Conservation (phyloP, 2,329 filamentous ascomycete species). For the Nannizzia gypsea region DNA sequence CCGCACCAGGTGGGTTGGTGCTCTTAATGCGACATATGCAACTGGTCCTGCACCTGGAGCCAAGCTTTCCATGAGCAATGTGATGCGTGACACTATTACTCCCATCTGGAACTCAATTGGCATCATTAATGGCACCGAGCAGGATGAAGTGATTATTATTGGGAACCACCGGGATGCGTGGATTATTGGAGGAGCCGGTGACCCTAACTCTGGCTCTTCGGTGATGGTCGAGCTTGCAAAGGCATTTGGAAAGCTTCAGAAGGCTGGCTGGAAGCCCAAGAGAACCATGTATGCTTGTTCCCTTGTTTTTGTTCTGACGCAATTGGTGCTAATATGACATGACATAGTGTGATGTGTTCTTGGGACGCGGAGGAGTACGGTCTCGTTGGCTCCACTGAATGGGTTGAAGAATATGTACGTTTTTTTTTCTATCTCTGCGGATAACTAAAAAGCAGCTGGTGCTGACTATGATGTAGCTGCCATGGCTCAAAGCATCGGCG, state of each 20-base stretch:
- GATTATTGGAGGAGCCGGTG: slow-evolving; percentile 43
- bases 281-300: slow-evolving; percentile 33
- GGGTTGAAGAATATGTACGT: slow-evolving; percentile 37
- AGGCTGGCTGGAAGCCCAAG: slow-evolving; percentile 41
- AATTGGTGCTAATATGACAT: neutral
- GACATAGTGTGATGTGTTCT: slow-evolving; percentile 20
- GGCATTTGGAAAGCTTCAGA: slow-evolving; percentile 37
- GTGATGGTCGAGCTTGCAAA: slow-evolving; percentile 41
- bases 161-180: slow-evolving; percentile 46
- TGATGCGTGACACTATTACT: slow-evolving; percentile 17
- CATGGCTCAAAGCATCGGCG: slow-evolving; percentile 35
- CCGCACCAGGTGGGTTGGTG: slow-evolving; percentile 24
- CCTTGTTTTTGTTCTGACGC: neutral
- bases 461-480: slow-evolving; percentile 19
- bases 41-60: slow-evolving; percentile 20
- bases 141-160: slow-evolving; percentile 36
- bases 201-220: slow-evolving; percentile 42
- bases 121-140: slow-evolving; percentile 21
- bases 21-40: slow-evolving; percentile 24
- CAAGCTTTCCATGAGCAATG: slow-evolving; percentile 19
- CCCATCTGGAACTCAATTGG: slow-evolving; percentile 21
- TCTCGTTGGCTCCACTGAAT: slow-evolving; percentile 35
- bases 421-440: neutral
- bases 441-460: neutral
- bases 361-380: slow-evolving; percentile 31